Conservation (phyloP, 1,284 basidiomycete species). For the Albatrellus sp. region DNA sequence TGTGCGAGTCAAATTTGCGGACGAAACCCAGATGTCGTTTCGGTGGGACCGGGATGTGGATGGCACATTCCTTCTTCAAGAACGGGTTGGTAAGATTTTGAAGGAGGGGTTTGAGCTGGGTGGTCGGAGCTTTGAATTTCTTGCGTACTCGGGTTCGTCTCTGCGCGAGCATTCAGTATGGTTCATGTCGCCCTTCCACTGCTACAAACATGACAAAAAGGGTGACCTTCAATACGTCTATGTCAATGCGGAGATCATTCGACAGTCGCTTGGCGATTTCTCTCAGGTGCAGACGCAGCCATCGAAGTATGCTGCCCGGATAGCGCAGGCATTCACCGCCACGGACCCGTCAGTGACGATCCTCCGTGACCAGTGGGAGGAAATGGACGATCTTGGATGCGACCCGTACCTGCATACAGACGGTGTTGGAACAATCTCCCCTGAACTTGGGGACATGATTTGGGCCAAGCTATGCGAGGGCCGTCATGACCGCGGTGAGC, state of each 20-base stretch:
- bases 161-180: conserved; percentile 59
- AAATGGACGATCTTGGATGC: conserved; percentile 29
- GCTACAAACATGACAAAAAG: too few species aligned
- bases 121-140: conserved; percentile 56
- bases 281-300: conserved; percentile 40
- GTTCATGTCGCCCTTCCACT: conserved; percentile 49
- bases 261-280: conserved; percentile 51
- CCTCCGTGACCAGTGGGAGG: conserved; percentile 37
- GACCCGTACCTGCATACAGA: conserved; percentile 47
- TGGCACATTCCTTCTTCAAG: conserved; percentile 35
- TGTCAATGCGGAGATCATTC: conserved; percentile 42
- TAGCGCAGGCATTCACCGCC: conserved; percentile 71
- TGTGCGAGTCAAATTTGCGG: conserved; percentile 66
- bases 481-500: conserved; percentile 16
- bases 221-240: conserved; percentile 17
- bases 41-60: conserved; percentile 43
- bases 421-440: conserved; percentile 64
- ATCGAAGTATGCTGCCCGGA: conserved; percentile 64
- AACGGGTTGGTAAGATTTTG: conserved; percentile 45
- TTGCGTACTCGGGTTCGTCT: conserved; percentile 62
- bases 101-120: conserved; percentile 50
- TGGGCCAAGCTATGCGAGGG: conserved; percentile 34
- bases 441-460: conserved; percentile 37
- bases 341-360: conserved; percentile 58
- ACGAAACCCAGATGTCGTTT: conserved; percentile 55